Conservation (phyloP, 495 filamentous ascomycete species). For the Xylaria nigripes region DNA sequence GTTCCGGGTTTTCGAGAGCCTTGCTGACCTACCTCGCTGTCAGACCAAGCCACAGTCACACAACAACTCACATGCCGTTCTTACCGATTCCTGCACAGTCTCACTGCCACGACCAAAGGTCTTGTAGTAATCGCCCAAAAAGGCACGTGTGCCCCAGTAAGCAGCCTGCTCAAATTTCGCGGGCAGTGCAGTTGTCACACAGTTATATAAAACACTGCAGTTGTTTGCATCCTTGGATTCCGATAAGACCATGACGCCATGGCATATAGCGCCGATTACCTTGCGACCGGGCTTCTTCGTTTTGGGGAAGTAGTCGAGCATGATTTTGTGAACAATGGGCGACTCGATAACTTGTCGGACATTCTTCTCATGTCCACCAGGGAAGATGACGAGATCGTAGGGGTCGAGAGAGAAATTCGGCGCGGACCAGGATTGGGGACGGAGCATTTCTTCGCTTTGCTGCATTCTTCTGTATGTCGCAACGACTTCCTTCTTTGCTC, state of each 20-base stretch:
- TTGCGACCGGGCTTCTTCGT: conserved; percentile 40
- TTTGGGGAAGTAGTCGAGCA: conserved; percentile 42
- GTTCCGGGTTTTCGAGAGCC: conserved; percentile 34
- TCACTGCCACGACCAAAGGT: conserved; percentile 47
- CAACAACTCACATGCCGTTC: neutral
- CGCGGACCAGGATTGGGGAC: conserved; percentile 40
- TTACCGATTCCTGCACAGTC: conserved; percentile 41
- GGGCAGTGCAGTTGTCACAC: conserved; percentile 43
- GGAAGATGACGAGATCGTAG: conserved; percentile 44
- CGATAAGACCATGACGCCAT: conserved; percentile 47
- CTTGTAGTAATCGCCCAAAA: conserved; percentile 51
- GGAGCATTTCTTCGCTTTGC: conserved; percentile 32
- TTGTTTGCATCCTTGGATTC: conserved; percentile 34
- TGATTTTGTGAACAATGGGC: conserved; percentile 35
- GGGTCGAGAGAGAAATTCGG: conserved; percentile 37
- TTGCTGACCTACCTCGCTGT: conserved; percentile 38
- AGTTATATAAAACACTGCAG: conserved; percentile 41
- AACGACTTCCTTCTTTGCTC: conserved; percentile 37
- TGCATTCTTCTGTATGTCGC: conserved; percentile 37
- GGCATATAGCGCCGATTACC: conserved; percentile 43
- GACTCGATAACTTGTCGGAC: conserved; percentile 48
- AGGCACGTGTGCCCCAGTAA: conserved; percentile 42
- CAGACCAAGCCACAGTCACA: neutral
- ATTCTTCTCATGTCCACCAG: conserved; percentile 47
- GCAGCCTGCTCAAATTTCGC: conserved; percentile 42